Conservation (phyloP, 2,329 filamentous ascomycete genomes). For the Fusarium decemcellulare region DNA sequence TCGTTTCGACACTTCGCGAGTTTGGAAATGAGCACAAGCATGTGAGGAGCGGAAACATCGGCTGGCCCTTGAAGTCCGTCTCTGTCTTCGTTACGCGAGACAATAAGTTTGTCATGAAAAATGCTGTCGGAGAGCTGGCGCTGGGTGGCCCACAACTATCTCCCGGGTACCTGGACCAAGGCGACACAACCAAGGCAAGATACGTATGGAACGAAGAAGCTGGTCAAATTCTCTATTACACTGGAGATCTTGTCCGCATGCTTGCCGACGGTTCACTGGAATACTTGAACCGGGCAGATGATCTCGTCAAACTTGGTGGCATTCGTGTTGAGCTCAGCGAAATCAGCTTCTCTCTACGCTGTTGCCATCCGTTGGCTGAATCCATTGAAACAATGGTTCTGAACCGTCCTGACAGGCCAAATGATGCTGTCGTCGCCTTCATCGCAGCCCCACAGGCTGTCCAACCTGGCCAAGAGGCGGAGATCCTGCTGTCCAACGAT, state of each 20-base stretch:
- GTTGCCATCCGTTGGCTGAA: slow-evolving; percentile 10
- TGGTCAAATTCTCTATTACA: slow-evolving; percentile 49
- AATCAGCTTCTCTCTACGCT: slow-evolving; percentile 41
- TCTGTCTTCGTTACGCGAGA: slow-evolving; percentile 15
- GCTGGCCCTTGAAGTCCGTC: slow-evolving; percentile 38
- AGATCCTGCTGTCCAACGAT: slow-evolving; percentile 5
- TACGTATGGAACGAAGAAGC: slow-evolving; percentile 26
- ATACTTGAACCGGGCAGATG: slow-evolving; percentile 41
- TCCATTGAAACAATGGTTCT: slow-evolving; percentile 15
- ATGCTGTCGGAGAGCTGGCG: slow-evolving; percentile 72
- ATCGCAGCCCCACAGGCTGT: slow-evolving; percentile 5
- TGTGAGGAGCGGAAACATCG: slow-evolving; percentile 44
- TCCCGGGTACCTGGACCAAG: slow-evolving; percentile 34
- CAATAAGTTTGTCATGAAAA: slow-evolving; percentile 62
- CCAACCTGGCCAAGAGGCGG: not conserved
- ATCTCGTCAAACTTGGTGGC: slow-evolving; percentile 44
- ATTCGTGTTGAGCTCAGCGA: slow-evolving; percentile 46
- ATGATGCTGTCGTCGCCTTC: slow-evolving; percentile 8
- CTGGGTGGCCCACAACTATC: slow-evolving; percentile 69
- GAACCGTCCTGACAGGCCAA: slow-evolving; percentile 7
- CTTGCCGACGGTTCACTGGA: slow-evolving; percentile 41
- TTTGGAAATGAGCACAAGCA: slow-evolving; percentile 39
- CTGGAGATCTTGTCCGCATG: slow-evolving; percentile 50
- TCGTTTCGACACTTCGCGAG: slow-evolving; percentile 47
- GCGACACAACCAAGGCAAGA: slow-evolving; percentile 38